Conservation (phyloP, 2,329 filamentous ascomycete genomes). For the Chalaropsis thielavioides region DNA sequence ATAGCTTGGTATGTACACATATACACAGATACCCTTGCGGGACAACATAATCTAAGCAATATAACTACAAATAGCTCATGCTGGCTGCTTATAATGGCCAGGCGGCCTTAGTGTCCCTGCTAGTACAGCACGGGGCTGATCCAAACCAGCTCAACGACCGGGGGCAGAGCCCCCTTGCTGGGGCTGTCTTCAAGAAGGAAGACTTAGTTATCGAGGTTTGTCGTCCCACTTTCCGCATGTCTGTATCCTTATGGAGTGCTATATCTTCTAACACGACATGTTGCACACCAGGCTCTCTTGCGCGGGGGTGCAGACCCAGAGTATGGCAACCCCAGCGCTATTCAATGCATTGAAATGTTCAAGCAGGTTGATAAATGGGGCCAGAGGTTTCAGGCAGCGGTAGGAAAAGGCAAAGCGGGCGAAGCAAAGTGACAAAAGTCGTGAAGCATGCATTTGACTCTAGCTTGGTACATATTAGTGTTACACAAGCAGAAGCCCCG, state of each 20-base stretch:
- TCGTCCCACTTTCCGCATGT: neutral
- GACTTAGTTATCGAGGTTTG: constrained; percentile 45
- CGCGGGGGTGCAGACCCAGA: constrained; percentile 41
- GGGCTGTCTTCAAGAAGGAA: constrained; percentile 59
- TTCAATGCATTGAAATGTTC: constrained; percentile 37
- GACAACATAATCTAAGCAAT: neutral
- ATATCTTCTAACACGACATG: neutral
- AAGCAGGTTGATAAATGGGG: constrained; percentile 38
- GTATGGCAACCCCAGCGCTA: constrained; percentile 34
- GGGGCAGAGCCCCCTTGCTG: constrained; percentile 54
- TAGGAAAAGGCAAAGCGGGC: constrained; percentile 32
- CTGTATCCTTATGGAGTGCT: neutral
- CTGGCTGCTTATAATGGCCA: constrained; percentile 58
- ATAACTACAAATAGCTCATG: constrained; percentile 41
- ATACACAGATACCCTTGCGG: neutral
- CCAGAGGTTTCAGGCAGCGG: constrained; percentile 34
- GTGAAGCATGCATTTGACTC: neutral
- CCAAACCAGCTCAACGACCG: constrained; percentile 53
- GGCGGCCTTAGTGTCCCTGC: constrained; percentile 41
- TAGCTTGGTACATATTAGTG: neutral
- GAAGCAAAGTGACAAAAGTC: neutral
- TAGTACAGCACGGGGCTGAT: constrained; percentile 49
- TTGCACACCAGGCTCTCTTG: constrained; percentile 28
- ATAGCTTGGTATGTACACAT: constrained; percentile 40
- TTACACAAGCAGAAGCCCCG: neutral